phyloP scores from a whole-genome alignment of 1,284 basidiomycete species.

The Erythrobasidium hasegawianum region DNA sequence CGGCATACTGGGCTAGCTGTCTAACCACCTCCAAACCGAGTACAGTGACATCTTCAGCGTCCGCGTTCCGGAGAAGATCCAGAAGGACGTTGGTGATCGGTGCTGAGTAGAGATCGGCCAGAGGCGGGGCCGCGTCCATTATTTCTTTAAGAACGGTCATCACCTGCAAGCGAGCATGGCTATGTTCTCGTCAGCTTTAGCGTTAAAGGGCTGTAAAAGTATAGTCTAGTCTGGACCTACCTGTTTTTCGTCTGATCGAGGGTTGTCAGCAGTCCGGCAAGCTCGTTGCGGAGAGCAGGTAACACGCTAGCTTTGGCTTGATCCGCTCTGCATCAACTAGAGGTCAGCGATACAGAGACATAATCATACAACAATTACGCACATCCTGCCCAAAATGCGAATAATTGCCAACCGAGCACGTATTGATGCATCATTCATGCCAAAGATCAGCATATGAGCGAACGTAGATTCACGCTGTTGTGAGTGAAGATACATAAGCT shows the following conservation, averaged over 20 bases:
- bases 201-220: neutral
- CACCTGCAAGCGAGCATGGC: slow-evolving; percentile 10
- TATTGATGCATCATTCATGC: slow-evolving; percentile 21
- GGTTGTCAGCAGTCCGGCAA: slow-evolving; percentile 21
- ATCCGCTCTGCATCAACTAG: neutral
- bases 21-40: slow-evolving; percentile 8
- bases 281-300: slow-evolving; percentile 25
- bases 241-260: slow-evolving; percentile 25
- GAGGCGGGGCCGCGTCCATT: slow-evolving; percentile 19
- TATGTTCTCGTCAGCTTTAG: neutral
- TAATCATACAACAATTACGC: neutral
- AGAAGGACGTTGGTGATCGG: slow-evolving; percentile 19
- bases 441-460: slow-evolving; percentile 26
- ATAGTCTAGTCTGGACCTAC: neutral
- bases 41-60: slow-evolving; percentile 3
- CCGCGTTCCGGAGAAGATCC: slow-evolving; percentile 2
- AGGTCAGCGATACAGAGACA: neutral
- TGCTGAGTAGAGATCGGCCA: slow-evolving; percentile 12
- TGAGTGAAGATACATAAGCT: neutral
- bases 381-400: slow-evolving; percentile 14
- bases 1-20: slow-evolving; percentile 19
- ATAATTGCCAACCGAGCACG: slow-evolving; percentile 12
- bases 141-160: slow-evolving; percentile 26
- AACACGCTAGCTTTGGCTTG: slow-evolving; percentile 7
- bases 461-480: no score